Evolutionary conservation across 2,329 filamentous ascomycete species (phyloP), one percentile per base, ranked within the genome.

Genomic region (Fusarium humuli): DNA sequence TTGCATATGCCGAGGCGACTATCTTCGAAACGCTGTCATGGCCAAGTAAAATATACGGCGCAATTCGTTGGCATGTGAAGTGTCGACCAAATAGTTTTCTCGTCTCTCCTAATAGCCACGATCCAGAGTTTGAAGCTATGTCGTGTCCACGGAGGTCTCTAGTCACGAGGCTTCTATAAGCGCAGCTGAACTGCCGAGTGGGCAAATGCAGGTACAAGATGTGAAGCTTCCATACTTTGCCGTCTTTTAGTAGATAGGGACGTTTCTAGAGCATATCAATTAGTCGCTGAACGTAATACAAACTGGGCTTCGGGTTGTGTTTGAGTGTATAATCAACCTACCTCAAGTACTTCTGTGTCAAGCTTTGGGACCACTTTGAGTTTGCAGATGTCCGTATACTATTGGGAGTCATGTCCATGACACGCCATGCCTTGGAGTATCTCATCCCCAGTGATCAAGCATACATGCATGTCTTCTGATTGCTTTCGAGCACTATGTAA

Each of bases 1-100:
- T 65, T 57, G 52, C 61, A 45, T 30, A 41, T 52, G 37, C 61
- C 61, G 61, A 65, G 60, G 60, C 37, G 30, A 27, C 20, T 57
- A 10, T 32, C 44, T 59, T 45, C 40, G 34, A 45, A 46, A 57
- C 48, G 37, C 29, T 34, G 40, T 27, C n/a, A 34, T 34, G n/a
- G 45, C 22, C 29, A 58, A 32, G 34, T 52, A 32, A 29, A 46
- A 62, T 47, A n/a, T 12, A 45, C 25, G 41, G 29, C 22, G 34
- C 25, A 37, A 32, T 41, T 40, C 23, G 27, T 46, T 62, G 18
- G 54, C 62, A 66, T 48, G 62, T 66, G 61, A 63, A 44, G 53
- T 44, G 16, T 16, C 42, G 18, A 22, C 44, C 48, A 56, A 45
- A 29, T 11, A 29, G 16, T 7, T 46, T 44, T 8, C 22, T 27